Percentiles rank a stretch among this genome's conserved stretches.
These are phyloP conservation scores for Penicillium manginii DNA, from an alignment of 495 filamentous ascomycete genomes.

Conservation along the genomic window DNA sequence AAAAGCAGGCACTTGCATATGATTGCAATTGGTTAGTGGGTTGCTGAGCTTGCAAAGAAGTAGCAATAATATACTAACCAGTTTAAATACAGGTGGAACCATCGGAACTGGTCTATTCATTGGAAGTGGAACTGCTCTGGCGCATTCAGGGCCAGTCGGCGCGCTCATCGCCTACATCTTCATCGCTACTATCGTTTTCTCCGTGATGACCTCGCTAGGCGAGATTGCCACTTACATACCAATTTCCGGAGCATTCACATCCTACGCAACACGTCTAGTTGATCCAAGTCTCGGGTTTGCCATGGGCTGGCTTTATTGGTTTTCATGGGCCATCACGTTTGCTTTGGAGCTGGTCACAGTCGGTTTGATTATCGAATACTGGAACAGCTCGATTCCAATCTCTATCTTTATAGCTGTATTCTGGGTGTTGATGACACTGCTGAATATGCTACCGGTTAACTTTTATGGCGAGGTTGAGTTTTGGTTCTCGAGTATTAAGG, in stretches of 20 bases:
- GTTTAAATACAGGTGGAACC: conserved; percentile 59
- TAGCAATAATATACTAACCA: neutral
- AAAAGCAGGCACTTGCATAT: conserved; percentile 62
- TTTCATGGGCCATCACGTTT: conserved; percentile 54
- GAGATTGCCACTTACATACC: conserved; percentile 78
- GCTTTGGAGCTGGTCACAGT: conserved; percentile 65
- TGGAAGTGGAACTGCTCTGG: conserved; percentile 66
- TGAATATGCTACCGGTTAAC: conserved; percentile 59
- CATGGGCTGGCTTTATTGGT: conserved; percentile 74
- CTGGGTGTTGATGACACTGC: conserved; percentile 60
- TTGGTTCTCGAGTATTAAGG: conserved; percentile 60
- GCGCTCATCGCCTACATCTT: conserved; percentile 67
- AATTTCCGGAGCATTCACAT: conserved; percentile 69
- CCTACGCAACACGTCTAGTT: conserved; percentile 69
- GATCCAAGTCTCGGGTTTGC: conserved; percentile 72
- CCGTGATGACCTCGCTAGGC: conserved; percentile 55
- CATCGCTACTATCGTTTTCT: conserved; percentile 59
- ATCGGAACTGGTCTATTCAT: conserved; percentile 77
- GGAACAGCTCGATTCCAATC: conserved; percentile 56
- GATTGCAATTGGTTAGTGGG: conserved; percentile 56
- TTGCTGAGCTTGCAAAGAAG: neutral
- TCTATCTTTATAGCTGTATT: conserved; percentile 69
- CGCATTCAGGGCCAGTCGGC: conserved; percentile 62
- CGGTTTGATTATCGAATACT: conserved; percentile 69
- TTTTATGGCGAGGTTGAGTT: conserved; percentile 60